Percentiles rank a stretch among this genome's conserved stretches.
Conservation (phyloP, 345 rosid genomes). For the Melastoma malabathricum region DNA sequence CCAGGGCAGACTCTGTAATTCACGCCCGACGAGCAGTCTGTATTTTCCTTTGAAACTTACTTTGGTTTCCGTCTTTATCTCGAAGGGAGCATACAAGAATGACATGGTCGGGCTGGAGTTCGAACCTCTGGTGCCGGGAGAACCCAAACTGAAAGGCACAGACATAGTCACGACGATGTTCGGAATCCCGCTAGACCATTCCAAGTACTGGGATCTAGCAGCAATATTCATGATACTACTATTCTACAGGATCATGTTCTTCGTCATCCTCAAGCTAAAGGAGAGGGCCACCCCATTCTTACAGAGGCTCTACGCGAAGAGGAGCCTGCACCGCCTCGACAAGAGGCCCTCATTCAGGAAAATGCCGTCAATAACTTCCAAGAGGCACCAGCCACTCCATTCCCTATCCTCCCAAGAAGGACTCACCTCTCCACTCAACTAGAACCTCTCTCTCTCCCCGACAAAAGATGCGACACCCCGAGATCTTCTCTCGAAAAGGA, state of each 20-base stretch:
- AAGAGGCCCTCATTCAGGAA: constrained; percentile 58
- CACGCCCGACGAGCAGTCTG: too few species aligned
- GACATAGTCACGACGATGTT: constrained; percentile 11
- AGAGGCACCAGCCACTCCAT: constrained; percentile 33
- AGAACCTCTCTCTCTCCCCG: background rate
- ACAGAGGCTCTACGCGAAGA: constrained; percentile 26
- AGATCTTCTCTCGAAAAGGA: too few species aligned
- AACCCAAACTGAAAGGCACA: constrained; percentile 25
- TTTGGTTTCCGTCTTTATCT: constrained; percentile 1
- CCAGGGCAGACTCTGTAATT: background rate
- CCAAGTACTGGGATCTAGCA: constrained; percentile 28
- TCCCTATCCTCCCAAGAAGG: constrained; percentile 67
- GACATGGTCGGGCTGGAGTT: constrained; percentile 34
- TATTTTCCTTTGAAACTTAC: background rate
- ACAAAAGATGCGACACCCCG: too few species aligned
- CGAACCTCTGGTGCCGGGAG: constrained; percentile 19
- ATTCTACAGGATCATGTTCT: constrained; percentile 12
- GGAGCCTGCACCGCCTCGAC: constrained; percentile 39
- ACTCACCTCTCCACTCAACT: constrained; percentile 31
- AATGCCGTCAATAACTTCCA: constrained; percentile 25
- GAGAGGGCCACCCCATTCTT: constrained; percentile 26
- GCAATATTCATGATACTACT: constrained; percentile 17
- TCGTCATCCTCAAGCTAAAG: constrained; percentile 16
- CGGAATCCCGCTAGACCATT: constrained; percentile 17
- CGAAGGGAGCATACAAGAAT: constrained; percentile 36